Conservation (phyloP, 73 alveolate species). For the Paramecium biaurelia region DNA sequence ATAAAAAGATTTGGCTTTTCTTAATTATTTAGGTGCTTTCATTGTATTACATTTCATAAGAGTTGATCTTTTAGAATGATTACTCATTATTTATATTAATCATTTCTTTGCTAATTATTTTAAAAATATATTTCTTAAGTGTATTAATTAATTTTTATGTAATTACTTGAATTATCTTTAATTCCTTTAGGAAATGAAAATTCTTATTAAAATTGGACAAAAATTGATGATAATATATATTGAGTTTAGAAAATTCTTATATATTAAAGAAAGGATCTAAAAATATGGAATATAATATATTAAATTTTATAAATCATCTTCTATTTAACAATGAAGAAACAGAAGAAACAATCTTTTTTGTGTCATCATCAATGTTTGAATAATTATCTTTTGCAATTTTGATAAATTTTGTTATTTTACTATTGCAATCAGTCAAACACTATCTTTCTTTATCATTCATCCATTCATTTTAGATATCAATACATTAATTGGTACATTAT, state of each 20-base stretch:
- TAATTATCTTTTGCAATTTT: conserved; percentile 19
- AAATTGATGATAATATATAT: too few relatives aligned
- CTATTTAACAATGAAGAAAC: not conserved
- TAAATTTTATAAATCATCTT: not conserved
- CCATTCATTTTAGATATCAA: conserved; percentile 28
- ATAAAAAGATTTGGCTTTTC: conserved; percentile 2
- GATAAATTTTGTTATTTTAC: not conserved
- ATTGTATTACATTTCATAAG: not conserved
- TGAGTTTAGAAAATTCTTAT: too few relatives aligned
- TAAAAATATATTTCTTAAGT: not conserved
- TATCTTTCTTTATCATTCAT: conserved; percentile 37
- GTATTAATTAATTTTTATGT: not conserved
- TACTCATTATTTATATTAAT: not conserved
- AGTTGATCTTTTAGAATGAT: not conserved
- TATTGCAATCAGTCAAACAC: conserved; percentile 39
- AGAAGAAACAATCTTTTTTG: not conserved
- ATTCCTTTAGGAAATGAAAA: too few relatives aligned
- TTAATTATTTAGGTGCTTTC: not conserved
- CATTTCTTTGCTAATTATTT: not conserved
- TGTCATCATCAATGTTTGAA: not conserved
- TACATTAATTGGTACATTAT: not conserved
- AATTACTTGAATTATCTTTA: not conserved
- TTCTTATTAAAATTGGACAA: too few relatives aligned
- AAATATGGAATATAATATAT: not conserved
- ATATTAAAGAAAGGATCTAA: not conserved